These are phyloP conservation scores for Wickerhamomyces subpelliculosus DNA, from an alignment of 805 yeast species.

Conservation along the genomic window DNA sequence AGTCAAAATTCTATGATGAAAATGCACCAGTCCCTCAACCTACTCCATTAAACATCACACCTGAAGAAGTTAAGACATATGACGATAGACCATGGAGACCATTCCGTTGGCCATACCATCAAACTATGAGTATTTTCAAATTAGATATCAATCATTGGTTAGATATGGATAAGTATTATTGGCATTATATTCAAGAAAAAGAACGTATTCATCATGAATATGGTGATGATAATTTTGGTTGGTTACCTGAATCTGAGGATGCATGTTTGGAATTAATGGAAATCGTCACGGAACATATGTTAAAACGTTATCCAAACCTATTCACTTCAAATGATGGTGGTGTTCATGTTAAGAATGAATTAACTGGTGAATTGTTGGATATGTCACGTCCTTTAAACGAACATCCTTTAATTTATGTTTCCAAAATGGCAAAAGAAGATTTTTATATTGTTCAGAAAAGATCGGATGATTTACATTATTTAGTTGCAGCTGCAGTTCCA, in stretches of 20 bases:
- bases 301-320: slow-evolving; percentile 53
- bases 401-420: slow-evolving; percentile 55
- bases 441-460: slow-evolving; percentile 57
- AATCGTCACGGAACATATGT: slow-evolving; percentile 51
- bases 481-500: slow-evolving; percentile 70
- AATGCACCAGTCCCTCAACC: slow-evolving; percentile 36
- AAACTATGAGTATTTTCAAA: slow-evolving; percentile 68
- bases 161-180: slow-evolving; percentile 72
- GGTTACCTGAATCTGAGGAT: slow-evolving; percentile 59
- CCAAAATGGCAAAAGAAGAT: slow-evolving; percentile 72
- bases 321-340: slow-evolving; percentile 48
- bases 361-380: slow-evolving; percentile 57
- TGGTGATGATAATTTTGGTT: slow-evolving; percentile 56
- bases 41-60: slow-evolving; percentile 55
- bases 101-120: slow-evolving; percentile 75
- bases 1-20: neutral
- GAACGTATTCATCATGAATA: slow-evolving; percentile 48
- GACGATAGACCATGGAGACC: slow-evolving; percentile 82
- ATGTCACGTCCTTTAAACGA: slow-evolving; percentile 53
- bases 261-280: slow-evolving; percentile 61
- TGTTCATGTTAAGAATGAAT: slow-evolving; percentile 47
- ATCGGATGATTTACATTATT: slow-evolving; percentile 50
- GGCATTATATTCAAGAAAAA: slow-evolving; percentile 60
- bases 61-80: slow-evolving; percentile 56
- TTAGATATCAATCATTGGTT: slow-evolving; percentile 72